Percentiles rank a stretch among this genome's conserved stretches.
These are phyloP conservation scores for Lipomyces yamanashiensis DNA, from an alignment of 805 yeast genomes.

Conservation along the genomic window DNA sequence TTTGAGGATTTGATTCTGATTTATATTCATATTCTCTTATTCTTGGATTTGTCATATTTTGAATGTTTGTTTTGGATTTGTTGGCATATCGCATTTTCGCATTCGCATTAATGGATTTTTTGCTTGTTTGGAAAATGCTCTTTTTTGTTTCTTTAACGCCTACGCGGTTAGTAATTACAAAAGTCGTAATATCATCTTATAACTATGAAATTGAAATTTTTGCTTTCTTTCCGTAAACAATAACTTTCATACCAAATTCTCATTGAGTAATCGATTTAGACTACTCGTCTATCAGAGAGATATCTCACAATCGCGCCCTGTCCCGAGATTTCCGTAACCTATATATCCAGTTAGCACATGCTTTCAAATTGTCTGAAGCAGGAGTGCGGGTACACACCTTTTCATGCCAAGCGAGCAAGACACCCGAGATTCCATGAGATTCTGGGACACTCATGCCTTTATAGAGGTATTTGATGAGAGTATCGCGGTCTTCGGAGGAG, in stretches of 20 bases:
- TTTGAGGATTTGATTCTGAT: not conserved
- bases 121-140: not conserved
- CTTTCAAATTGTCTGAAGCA: too few relatives aligned
- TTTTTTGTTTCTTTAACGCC: too few relatives aligned
- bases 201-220: too few relatives aligned
- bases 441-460: slow-evolving; percentile 76
- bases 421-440: slow-evolving; percentile 67
- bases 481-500: slow-evolving; percentile 69
- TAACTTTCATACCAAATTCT: not conserved
- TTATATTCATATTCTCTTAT: not conserved
- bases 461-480: slow-evolving; percentile 80
- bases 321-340: slow-evolving; percentile 77
- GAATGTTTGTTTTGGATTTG: not conserved
- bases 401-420: slow-evolving; percentile 88
- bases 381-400: slow-evolving; percentile 47
- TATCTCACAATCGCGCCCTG: slow-evolving; percentile 87
- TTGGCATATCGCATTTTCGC: not conserved
- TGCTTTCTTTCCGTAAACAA: not conserved
- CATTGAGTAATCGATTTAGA: slow-evolving; percentile 48
- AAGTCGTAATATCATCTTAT: too few relatives aligned
- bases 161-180: too few relatives aligned
- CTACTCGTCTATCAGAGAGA: slow-evolving; percentile 82
- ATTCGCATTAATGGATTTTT: not conserved
- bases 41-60: not conserved
- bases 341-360: not conserved